Evolutionary conservation across 768 basidiomycete species (phyloP).

Genomic region (Lactifluus volemus): DNA sequence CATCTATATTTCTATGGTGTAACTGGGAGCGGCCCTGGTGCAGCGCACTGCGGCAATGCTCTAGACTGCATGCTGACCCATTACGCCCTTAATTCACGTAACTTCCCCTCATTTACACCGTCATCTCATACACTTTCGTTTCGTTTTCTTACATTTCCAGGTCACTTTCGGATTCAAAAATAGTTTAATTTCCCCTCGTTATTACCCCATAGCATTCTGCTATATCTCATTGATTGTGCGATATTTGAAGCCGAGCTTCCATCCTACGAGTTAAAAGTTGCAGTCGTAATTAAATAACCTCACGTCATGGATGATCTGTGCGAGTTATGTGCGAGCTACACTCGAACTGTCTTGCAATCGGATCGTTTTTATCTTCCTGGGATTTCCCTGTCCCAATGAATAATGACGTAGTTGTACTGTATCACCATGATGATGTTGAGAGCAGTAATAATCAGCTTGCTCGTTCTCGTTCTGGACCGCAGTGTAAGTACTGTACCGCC

Average conservation of each 20-base stretch:
- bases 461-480: too few species aligned
- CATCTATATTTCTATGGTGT: background rate
- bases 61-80: background rate
- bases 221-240: slow-evolving; percentile 14
- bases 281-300: slow-evolving; percentile 5
- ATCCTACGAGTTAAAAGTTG: background rate
- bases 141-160: background rate
- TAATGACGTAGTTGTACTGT: too few species aligned
- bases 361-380: background rate
- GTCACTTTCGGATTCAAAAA: slow-evolving; percentile 1
- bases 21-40: background rate
- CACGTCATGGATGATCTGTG: background rate
- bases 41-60: background rate
- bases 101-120: background rate
- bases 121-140: slow-evolving; percentile 2
- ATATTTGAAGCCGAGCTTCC: slow-evolving; percentile 1
- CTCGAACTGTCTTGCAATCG: too few species aligned
- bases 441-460: too few species aligned
- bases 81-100: background rate
- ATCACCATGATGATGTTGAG: too few species aligned
- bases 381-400: background rate
- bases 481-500: too few species aligned
- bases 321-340: background rate
- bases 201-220: slow-evolving; percentile 1
- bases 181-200: background rate